These are phyloP conservation scores for Trametes cingulata DNA, from an alignment of 768 basidiomycete species.

Conservation along the genomic window DNA sequence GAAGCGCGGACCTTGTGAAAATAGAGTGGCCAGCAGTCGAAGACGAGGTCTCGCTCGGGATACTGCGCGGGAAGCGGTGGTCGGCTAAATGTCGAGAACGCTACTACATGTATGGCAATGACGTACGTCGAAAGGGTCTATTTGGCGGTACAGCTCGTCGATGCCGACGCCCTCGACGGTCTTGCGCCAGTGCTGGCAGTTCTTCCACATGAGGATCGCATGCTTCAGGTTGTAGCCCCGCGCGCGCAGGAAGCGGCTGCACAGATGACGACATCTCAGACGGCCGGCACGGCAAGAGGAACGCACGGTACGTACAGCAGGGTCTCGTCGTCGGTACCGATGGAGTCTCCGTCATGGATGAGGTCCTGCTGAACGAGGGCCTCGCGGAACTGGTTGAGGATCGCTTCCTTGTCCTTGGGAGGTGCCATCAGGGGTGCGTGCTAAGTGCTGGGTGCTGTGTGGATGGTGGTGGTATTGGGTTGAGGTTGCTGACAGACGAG, in stretches of 20 bases:
- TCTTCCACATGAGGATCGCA: constrained; percentile 63
- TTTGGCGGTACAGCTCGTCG: constrained; percentile 58
- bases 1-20: constrained; percentile 63
- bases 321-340: constrained; percentile 62
- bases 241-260: constrained; percentile 78
- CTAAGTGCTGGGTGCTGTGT: background rate
- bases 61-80: constrained; percentile 45
- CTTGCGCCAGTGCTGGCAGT: constrained; percentile 69
- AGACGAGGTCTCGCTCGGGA: constrained; percentile 66
- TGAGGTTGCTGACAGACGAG: background rate
- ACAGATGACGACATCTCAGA: background rate
- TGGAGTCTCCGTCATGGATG: constrained; percentile 50
- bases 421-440: constrained; percentile 19
- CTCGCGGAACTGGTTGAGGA: constrained; percentile 51
- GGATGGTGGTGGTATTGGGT: background rate
- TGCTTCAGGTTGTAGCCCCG: constrained; percentile 61
- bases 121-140: constrained; percentile 73
- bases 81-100: background rate
- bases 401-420: constrained; percentile 28
- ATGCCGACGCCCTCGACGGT: constrained; percentile 65
- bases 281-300: background rate
- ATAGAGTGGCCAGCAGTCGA: constrained; percentile 77
- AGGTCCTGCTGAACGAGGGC: constrained; percentile 54
- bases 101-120: background rate
- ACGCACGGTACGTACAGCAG: constrained; percentile 44